Evolutionary conservation across 306 rosid species (phyloP).

Genomic region (Vachellia collinsii): DNA sequence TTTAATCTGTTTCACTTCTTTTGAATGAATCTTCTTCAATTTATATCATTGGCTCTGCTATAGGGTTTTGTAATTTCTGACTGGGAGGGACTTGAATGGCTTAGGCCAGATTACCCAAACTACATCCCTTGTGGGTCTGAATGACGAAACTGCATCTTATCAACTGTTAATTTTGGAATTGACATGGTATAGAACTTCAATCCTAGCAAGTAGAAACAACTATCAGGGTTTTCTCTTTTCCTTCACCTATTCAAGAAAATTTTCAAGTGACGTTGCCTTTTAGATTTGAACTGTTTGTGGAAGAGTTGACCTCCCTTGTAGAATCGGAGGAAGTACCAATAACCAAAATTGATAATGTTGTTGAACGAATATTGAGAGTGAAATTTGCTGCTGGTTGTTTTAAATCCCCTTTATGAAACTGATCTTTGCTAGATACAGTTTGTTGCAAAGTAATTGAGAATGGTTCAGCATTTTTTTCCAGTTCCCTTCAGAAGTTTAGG

Average conservation of each 20-base stretch:
- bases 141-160: constrained; percentile 65
- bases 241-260: constrained; percentile 30
- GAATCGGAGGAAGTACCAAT: constrained; percentile 67
- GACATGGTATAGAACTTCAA: constrained; percentile 68
- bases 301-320: constrained; percentile 58
- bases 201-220: no score
- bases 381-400: constrained; percentile 81
- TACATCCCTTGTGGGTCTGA: constrained; percentile 55
- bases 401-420: constrained; percentile 66
- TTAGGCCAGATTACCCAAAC: constrained; percentile 24
- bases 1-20: constrained; percentile 28
- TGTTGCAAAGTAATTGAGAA: constrained; percentile 78
- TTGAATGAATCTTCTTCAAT: no score
- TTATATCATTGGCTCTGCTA: constrained; percentile 27
- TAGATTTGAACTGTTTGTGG: constrained; percentile 52
- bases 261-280: constrained; percentile 81
- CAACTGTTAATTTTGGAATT: constrained; percentile 77
- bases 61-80: constrained; percentile 91
- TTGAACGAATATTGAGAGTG: constrained; percentile 86
- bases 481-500: neutral
- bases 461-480: constrained; percentile 21
- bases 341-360: constrained; percentile 79
- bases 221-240: neutral
- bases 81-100: constrained; percentile 79
- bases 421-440: constrained; percentile 75